Percentiles rank a stretch among this genome's conserved stretches.
Evolutionary conservation across 2,329 filamentous ascomycete genomes (phyloP).

Genomic region (Epichloe sylvatica): DNA sequence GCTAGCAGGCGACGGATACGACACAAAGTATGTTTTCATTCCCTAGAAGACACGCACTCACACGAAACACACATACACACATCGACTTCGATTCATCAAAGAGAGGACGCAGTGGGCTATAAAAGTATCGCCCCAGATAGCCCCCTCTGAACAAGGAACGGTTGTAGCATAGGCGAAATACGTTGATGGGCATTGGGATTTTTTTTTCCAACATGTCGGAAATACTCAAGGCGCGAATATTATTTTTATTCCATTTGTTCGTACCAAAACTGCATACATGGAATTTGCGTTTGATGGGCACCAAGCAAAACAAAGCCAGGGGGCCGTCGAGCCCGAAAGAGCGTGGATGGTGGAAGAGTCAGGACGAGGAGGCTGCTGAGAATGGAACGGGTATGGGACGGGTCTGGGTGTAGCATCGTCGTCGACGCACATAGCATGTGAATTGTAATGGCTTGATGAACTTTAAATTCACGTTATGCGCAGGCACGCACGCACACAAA

Average conservation of each 20-base stretch:
- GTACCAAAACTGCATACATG: not conserved
- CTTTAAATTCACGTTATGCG: not conserved
- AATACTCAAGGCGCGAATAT: not conserved
- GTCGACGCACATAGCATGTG: conserved; percentile 6
- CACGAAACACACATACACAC: not conserved
- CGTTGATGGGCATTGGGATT: conserved; percentile 10
- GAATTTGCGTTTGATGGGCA: not conserved
- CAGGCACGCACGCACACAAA: no score
- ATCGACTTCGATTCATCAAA: not conserved
- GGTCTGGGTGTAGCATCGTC: conserved; percentile 7
- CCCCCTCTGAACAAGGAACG: conserved; percentile 9
- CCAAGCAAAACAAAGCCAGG: not conserved
- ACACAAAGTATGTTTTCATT: not conserved
- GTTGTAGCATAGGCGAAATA: conserved; percentile 22
- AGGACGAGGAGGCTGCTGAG: not conserved
- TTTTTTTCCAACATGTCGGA: conserved; percentile 4
- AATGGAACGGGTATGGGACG: conserved; percentile 1
- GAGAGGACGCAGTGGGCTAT: conserved; percentile 2
- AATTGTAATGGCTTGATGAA: conserved; percentile 1
- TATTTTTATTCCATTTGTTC: not conserved
- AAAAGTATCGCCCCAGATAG: conserved; percentile 1
- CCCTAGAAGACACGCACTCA: conserved; percentile 6
- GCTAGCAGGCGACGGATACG: not conserved
- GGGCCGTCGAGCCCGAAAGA: not conserved
- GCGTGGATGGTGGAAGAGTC: not conserved